Evolutionary conservation across 371 early-diverging fungal genomes (phyloP).

Genomic region (Mortierella sp.): DNA sequence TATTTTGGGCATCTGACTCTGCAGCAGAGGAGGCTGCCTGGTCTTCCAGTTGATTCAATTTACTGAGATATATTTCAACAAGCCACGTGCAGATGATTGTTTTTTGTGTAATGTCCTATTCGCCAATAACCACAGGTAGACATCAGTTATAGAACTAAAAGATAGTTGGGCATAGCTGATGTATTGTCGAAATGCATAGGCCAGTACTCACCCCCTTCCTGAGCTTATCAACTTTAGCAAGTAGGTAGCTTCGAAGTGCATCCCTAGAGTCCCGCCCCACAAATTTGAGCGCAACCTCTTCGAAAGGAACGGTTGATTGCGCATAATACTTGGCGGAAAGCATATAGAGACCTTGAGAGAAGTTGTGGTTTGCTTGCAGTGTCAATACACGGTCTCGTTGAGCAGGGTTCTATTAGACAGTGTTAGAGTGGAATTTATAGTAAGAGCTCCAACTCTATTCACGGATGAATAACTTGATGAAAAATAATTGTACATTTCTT

Average conservation of each 20-base stretch:
- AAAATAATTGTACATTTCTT: background rate
- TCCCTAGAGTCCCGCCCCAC: slow-evolving; percentile 78
- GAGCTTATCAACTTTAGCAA: slow-evolving; percentile 73
- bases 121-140: background rate
- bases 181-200: too few species aligned
- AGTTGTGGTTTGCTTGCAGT: slow-evolving; percentile 90
- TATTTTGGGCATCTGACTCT: slow-evolving; percentile 54
- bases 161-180: background rate
- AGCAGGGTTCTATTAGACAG: slow-evolving; percentile 61
- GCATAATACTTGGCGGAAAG: slow-evolving; percentile 91
- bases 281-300: slow-evolving; percentile 89
- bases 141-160: background rate
- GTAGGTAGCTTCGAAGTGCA: slow-evolving; percentile 82
- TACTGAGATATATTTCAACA: slow-evolving; percentile 84
- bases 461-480: background rate
- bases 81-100: slow-evolving; percentile 91
- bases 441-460: background rate
- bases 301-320: slow-evolving; percentile 83
- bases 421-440: background rate
- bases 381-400: slow-evolving; percentile 84
- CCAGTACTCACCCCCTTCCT: slow-evolving; percentile 64
- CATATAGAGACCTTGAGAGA: slow-evolving; percentile 76
- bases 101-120: slow-evolving; percentile 83
- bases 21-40: slow-evolving; percentile 62
- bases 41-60: slow-evolving; percentile 80